These are phyloP conservation scores for Ceratobasidium sp. DNA, from an alignment of 1,284 basidiomycete genomes.

Conservation along the genomic window DNA sequence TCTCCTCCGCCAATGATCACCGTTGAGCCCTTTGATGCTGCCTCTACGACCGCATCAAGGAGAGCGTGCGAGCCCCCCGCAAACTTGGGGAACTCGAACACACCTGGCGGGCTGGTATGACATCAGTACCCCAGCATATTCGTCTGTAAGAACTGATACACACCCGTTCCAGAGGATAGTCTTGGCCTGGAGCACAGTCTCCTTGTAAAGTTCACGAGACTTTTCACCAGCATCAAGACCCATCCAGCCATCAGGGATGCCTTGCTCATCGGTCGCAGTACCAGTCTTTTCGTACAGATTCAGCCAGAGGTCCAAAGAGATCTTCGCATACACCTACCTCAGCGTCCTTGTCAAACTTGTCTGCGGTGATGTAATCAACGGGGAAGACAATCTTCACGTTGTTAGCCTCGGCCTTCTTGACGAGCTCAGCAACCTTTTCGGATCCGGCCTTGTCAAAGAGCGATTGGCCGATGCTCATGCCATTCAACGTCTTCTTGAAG, in stretches of 20 bases:
- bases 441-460: constrained; percentile 93
- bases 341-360: constrained; percentile 95
- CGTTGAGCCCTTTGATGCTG: constrained; percentile 83
- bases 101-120: constrained; percentile 82
- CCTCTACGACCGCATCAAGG: constrained; percentile 87
- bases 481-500: constrained; percentile 94
- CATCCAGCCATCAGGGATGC: constrained; percentile 94
- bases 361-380: constrained; percentile 91
- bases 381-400: constrained; percentile 96
- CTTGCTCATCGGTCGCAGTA: constrained; percentile 78
- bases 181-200: constrained; percentile 87
- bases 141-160: constrained; percentile 42
- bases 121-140: background rate
- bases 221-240: constrained; percentile 90
- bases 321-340: constrained; percentile 56
- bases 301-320: background rate
- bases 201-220: constrained; percentile 79
- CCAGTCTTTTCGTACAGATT: constrained; percentile 61
- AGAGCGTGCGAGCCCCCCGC: constrained; percentile 85
- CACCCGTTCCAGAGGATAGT: constrained; percentile 99
- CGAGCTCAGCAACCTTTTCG: constrained; percentile 82
- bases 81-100: constrained; percentile 96
- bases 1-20: constrained; percentile 97
- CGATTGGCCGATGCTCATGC: constrained; percentile 90
- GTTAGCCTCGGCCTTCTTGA: constrained; percentile 94